Conservation (phyloP, 306 rosid genomes). For the Rosa persica region DNA sequence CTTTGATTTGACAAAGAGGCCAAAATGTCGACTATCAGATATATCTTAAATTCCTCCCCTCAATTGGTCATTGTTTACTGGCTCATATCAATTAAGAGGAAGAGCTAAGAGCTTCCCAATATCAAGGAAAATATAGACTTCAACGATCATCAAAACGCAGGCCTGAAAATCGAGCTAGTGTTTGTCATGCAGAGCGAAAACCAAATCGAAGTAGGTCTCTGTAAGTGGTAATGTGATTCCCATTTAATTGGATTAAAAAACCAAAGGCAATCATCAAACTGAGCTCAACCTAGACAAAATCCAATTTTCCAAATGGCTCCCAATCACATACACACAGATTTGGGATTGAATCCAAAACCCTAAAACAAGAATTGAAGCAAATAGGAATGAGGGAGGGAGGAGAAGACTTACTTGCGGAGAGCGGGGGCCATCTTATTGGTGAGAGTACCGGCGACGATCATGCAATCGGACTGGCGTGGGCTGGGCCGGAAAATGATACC, state of each 20-base stretch:
- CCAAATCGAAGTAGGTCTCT: background rate
- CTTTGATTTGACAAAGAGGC: background rate
- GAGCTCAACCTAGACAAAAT: background rate
- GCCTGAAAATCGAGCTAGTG: background rate
- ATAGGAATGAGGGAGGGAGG: background rate
- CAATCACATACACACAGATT: background rate
- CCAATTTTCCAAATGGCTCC: background rate
- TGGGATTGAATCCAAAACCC: background rate
- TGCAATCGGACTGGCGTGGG: slow-evolving; percentile 93
- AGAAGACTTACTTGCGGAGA: slow-evolving; percentile 73
- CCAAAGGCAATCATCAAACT: background rate
- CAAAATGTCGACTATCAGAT: background rate
- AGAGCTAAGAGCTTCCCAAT: background rate
- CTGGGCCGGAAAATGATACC: slow-evolving; percentile 97
- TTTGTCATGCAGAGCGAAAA: background rate
- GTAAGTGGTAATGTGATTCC: background rate
- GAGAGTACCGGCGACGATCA: slow-evolving; percentile 98
- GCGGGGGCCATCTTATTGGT: slow-evolving; percentile 99
- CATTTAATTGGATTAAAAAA: background rate
- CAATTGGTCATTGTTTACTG: background rate
- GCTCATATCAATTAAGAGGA: background rate
- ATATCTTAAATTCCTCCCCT: background rate
- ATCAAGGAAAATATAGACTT: background rate
- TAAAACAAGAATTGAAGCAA: background rate
- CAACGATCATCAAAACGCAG: background rate